These are phyloP conservation scores for Hirsutella thompsonii DNA, from an alignment of 2,329 filamentous ascomycete genomes.

Conservation along the genomic window DNA sequence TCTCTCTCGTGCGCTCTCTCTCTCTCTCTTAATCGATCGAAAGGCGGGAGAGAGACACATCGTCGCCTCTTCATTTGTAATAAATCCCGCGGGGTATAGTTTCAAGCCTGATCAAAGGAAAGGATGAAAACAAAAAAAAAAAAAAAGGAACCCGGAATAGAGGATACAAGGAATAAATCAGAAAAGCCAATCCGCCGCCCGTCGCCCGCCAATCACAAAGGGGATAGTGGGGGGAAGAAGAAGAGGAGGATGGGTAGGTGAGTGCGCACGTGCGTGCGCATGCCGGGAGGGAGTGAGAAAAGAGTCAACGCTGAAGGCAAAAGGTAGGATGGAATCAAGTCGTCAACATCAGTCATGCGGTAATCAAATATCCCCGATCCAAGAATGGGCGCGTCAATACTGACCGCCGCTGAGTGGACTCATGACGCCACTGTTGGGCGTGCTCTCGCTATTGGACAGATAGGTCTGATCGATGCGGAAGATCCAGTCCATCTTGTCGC, in stretches of 20 bases:
- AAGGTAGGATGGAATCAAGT: background rate
- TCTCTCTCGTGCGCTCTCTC: no score
- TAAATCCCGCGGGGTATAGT: slow-evolving; percentile 8
- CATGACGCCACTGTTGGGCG: slow-evolving; percentile 21
- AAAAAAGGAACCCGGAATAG: background rate
- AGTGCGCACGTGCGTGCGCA: no score
- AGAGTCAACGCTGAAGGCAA: no score
- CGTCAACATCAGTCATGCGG: background rate
- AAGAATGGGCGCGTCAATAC: slow-evolving; percentile 8
- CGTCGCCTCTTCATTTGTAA: no score
- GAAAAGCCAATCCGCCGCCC: no score
- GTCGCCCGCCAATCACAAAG: no score
- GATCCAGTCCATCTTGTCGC: slow-evolving; percentile 96
- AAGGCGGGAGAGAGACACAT: no score
- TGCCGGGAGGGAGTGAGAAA: no score
- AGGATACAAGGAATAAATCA: no score
- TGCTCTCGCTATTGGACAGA: slow-evolving; percentile 32
- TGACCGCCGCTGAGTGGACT: slow-evolving; percentile 21
- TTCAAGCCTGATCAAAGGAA: slow-evolving; percentile 4
- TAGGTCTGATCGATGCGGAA: slow-evolving; percentile 80
- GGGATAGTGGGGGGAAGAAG: no score
- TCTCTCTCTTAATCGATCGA: no score
- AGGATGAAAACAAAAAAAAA: background rate
- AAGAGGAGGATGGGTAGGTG: no score
- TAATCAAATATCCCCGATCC: background rate